Base-by-base conservation (phyloP, 177 flowering plant species). In the Tripterygium wilfordii region DNA sequence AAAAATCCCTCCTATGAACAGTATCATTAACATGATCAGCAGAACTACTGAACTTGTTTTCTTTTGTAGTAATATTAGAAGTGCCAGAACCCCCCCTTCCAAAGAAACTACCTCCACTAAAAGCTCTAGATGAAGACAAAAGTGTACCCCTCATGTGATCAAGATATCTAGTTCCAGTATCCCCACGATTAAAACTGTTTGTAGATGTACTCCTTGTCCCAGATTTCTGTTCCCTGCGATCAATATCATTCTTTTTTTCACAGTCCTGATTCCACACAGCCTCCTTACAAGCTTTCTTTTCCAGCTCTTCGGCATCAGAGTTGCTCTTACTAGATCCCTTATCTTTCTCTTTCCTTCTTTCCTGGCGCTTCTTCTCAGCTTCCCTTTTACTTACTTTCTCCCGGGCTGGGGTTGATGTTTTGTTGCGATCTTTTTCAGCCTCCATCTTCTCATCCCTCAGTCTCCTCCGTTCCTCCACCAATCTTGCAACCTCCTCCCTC, bases 401-500 rank as follows among this genome's bases (percentile, higher is more conserved):
- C 61, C 56, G 67, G n/a, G 53, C 60, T 31, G 59, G 39, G 28
- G 64, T 27, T 19, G 75, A 64, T 28, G 64, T 51, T 51, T 64
- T 80, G 1, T 64, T 56, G 27, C 57, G 67, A 56, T 72, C 78
- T 49, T 67, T 82, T 55, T 83, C 90, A 36, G 76, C 79, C 65
- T 75, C 95, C 57, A 56, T 51, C 52, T 78, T 83, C 57, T 79
- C 95, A 66, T 83, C 90, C 57, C 96, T 76, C 53, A 78, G 52
- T 66, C 62, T 83, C 65, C 98, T 71, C 10, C 79, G 77, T 56
- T 91, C 98, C 67, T 91, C 96, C 30, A 91, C 96, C 59, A 91
- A 61, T 62, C 83, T 75, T 22, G 98, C 92, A 53, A 91, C 95
- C 65, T 91, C 98, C 68, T 91, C 96, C 62, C 98, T 73, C 53